Base-by-base conservation (phyloP, 2,329 filamentous ascomycete species). In the Harringtonia aguacate region DNA sequence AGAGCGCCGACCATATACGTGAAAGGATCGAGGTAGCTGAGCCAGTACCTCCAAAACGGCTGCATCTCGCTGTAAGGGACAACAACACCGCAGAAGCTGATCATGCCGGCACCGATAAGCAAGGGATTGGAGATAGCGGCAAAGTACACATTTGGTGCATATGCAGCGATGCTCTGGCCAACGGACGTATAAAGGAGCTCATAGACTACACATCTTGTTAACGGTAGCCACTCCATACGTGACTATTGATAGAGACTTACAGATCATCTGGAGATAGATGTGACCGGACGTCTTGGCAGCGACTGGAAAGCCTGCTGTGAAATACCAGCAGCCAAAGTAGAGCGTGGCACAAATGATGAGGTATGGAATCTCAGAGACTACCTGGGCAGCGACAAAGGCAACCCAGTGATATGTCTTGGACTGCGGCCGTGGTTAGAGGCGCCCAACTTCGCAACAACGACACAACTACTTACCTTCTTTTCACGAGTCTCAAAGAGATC, bases 1-100 rank as follows among this genome's bases (percentile, higher is more conserved):
- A 81, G 65, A 27, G 64, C 64, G 5, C 72, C 70, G 59, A 79
- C 74, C 4, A 80, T 61, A 46, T 79, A 80, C 60, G 73, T 77
- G 64, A 78, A 79, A 0, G 75, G 76, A 52, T 79, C 74, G 15
- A 77, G 54, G 42, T 65, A 78, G 60, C 79, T 79, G 6, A 82
- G 71, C 77, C 78, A 84, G 50, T 71, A 72, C 21, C 67, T 64
- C 84, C 84, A 88, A 60, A 87, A 87, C 1, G 59, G 52, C 9
- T 77, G 73, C 20, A 88, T 69, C 22, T 71, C 69, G 0, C 54
- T 53, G 50, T 81, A 85, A 0, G 83, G 82, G 0, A 87, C 83
- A 6, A 86, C 66, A 2, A 88, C 81, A 49, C 84, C 84, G 52
- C 82, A 87, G 65, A 89, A 88, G 1, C 73, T 75, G 9, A 86